Conservation (phyloP, 192 early-diverging fungal genomes). For the Dissophora ornata region DNA sequence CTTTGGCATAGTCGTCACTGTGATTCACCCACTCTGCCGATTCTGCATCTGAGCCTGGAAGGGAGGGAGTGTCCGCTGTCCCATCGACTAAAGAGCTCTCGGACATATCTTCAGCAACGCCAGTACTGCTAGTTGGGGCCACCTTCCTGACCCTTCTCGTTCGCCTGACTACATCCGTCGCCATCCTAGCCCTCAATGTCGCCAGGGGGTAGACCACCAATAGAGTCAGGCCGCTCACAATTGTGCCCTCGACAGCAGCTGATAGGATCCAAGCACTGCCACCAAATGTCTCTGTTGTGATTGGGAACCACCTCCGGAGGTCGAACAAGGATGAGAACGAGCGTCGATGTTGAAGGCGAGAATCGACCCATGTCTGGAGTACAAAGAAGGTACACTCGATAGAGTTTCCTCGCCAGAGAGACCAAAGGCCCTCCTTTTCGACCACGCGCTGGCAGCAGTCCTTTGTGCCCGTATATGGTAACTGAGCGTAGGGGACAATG, state of each 20-base stretch:
- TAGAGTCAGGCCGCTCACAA: slow-evolving; percentile 4
- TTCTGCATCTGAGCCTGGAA: not conserved
- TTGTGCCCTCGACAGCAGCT: slow-evolving; percentile 7
- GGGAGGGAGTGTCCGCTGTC: not conserved
- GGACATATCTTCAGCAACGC: not conserved
- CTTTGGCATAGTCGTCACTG: not conserved
- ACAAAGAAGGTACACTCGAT: not conserved
- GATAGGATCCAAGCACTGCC: slow-evolving; percentile 21
- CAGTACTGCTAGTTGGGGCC: not conserved
- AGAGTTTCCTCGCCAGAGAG: slow-evolving; percentile 37
- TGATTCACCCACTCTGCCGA: slow-evolving; percentile 26
- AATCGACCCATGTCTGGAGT: slow-evolving; percentile 11
- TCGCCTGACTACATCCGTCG: slow-evolving; percentile 25
- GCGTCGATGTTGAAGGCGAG: not conserved
- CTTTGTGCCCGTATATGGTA: slow-evolving; percentile 23
- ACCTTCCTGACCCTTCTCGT: not conserved
- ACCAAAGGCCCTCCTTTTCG: slow-evolving; percentile 30
- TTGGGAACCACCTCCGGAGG: slow-evolving; percentile 1
- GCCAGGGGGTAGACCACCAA: slow-evolving; percentile 22
- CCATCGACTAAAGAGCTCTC: too few relatives aligned
- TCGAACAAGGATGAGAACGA: not conserved
- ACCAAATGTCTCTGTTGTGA: not conserved
- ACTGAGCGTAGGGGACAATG: slow-evolving; percentile 36
- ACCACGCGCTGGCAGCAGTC: slow-evolving; percentile 29
- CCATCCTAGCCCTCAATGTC: slow-evolving; percentile 23